A percentile compares a stretch with the other conserved stretches of the same genome.
Conservation (phyloP, 805 yeast genomes). For the Starmera caribaea region DNA sequence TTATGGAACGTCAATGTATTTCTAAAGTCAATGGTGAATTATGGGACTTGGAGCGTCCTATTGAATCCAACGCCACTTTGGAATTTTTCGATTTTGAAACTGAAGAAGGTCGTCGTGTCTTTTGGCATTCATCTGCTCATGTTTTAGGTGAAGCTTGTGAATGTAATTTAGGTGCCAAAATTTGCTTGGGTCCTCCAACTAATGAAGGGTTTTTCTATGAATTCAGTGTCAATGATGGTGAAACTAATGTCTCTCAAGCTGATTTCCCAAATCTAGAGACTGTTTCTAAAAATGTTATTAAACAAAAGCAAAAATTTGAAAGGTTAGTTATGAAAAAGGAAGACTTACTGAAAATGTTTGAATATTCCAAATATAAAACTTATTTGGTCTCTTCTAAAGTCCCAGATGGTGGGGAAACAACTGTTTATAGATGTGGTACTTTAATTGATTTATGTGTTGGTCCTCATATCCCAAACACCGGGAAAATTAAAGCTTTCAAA, state of each 20-base stretch:
- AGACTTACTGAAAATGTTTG: constrained; percentile 84
- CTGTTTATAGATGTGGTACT: constrained; percentile 97
- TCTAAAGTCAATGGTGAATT: constrained; percentile 82
- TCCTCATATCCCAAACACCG: constrained; percentile 97
- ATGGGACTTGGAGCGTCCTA: constrained; percentile 95
- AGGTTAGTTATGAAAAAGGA: constrained; percentile 90
- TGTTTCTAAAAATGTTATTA: constrained; percentile 81
- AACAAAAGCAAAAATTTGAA: constrained; percentile 92
- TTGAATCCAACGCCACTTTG: constrained; percentile 60
- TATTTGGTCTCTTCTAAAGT: constrained; percentile 77
- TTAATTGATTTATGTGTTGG: constrained; percentile 95
- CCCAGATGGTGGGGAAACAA: constrained; percentile 92
- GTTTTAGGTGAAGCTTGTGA: constrained; percentile 97
- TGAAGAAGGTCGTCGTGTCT: constrained; percentile 91
- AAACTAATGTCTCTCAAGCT: constrained; percentile 63
- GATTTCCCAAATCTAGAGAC: constrained; percentile 82
- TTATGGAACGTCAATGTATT: constrained; percentile 82
- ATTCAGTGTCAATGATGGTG: constrained; percentile 76
- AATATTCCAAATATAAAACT: constrained; percentile 92
- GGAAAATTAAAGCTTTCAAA: constrained; percentile 89
- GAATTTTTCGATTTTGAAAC: constrained; percentile 87
- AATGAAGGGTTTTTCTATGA: constrained; percentile 97
- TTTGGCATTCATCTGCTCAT: constrained; percentile 99
- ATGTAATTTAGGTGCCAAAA: constrained; percentile 90
- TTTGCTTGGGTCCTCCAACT: constrained; percentile 93